Base-by-base conservation (phyloP, 2,329 filamentous ascomycete species). In the Alternaria infectoria region DNA sequence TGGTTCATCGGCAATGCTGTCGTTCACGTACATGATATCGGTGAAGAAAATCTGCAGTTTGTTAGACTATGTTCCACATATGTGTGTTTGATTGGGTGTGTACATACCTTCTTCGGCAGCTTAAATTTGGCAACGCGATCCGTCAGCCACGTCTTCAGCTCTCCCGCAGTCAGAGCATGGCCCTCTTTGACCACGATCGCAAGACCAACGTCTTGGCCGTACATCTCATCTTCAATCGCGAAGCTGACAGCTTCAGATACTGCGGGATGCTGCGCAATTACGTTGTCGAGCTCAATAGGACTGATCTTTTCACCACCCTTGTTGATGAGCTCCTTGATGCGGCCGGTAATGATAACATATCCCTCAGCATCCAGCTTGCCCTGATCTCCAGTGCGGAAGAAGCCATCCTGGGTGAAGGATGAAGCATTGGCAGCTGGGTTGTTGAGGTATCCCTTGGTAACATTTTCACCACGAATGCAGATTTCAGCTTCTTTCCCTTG, bases 311-410 rank as follows among this genome's bases (percentile, higher is more conserved):
- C 93, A 63, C 93, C 93, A 59, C 91, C 92, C 81, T 95, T 94
- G 82, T 93, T 93, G 84, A 97, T 96, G 56, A 97, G 85, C 81
- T 97, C 93, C 85, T 97, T 97, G 82, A 96, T 96, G 57, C 93
- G 86, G n/a, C 93, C 93, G 0, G 93, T 96, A 80, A 97, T 95
- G 74, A 92, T 86, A 11, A 97, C 83, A 76, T 96, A 96, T 63
- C 92, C 92, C 70, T 96, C 91, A 61, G 88, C 82, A 73, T 96
- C 93, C 77, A 88, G 86, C 81, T 91, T 91, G 54, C 93, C 93
- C 80, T 96, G 92, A 76, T 97, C 93, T 6, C 93, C 93, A 0
- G 93, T 96, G 70, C 93, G 87, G 87, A 97, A 96, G 83, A 92
- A 96, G 10, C 92, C 91, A n/a, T 84, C 84, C 67, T 87, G 84